A percentile compares a stretch with the other conserved stretches of the same genome.
These are phyloP conservation scores for Colletotrichum somersetense DNA, from an alignment of 2,329 filamentous ascomycete genomes.

Conservation along the genomic window DNA sequence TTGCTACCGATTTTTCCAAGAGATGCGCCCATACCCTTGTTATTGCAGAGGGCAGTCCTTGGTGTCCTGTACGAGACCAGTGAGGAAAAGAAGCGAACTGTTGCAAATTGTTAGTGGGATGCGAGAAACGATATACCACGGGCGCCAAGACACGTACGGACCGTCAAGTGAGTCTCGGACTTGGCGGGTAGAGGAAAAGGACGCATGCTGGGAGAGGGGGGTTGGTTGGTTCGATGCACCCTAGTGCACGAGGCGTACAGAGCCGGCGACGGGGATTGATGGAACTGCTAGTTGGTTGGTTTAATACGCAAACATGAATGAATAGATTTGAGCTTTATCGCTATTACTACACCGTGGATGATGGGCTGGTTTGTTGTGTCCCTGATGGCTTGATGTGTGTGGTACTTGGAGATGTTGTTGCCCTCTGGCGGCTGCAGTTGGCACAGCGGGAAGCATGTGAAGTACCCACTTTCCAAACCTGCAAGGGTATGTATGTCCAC, in stretches of 20 bases:
- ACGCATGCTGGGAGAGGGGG: slow-evolving; percentile 5
- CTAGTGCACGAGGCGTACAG: slow-evolving; percentile 23
- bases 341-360: neutral
- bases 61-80: neutral
- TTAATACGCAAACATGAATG: slow-evolving; percentile 39
- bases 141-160: slow-evolving; percentile 20
- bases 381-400: neutral
- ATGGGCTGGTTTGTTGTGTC: neutral
- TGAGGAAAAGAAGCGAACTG: slow-evolving; percentile 3
- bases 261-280: slow-evolving; percentile 36
- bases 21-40: slow-evolving; percentile 8
- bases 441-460: slow-evolving; percentile 13
- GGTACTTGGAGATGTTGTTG: neutral
- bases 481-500: neutral
- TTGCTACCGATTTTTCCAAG: slow-evolving; percentile 19
- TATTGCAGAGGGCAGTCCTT: neutral
- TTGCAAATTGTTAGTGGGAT: slow-evolving; percentile 15
- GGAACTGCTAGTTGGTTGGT: slow-evolving; percentile 32
- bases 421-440: neutral
- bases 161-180: slow-evolving; percentile 22
- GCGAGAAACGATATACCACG: slow-evolving; percentile 17
- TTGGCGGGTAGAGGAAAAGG: slow-evolving; percentile 16
- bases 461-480: neutral
- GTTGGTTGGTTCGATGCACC: slow-evolving; percentile 17
- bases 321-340: slow-evolving; percentile 34